Percentiles rank a stretch among this genome's conserved stretches.
Conservation (phyloP, 208 protist genomes). For the Trypanosoma avium region DNA sequence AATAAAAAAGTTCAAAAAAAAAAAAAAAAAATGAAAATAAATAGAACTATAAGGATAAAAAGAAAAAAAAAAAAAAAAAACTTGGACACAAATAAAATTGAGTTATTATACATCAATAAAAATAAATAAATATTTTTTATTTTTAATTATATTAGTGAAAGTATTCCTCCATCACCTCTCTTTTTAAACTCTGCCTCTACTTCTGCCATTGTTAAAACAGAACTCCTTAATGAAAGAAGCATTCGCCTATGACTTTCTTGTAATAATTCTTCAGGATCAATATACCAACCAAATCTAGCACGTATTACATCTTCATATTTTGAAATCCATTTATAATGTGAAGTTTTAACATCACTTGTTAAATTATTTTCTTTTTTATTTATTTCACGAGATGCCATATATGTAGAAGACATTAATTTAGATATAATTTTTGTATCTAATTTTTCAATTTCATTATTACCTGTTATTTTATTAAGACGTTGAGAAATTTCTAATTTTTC, state of each 20-base stretch:
- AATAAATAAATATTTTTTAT: neutral
- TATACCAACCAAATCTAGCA: slow-evolving; percentile 74
- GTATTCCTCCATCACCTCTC: slow-evolving; percentile 12
- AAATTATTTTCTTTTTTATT: too few species aligned
- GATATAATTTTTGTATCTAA: neutral
- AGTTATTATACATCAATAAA: neutral
- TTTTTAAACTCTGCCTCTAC: slow-evolving; percentile 63
- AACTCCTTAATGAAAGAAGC: slow-evolving; percentile 51
- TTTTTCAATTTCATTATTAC: neutral
- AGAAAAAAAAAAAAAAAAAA: slow-evolving; percentile 11
- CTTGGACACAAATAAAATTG: neutral
- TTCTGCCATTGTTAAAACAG: slow-evolving; percentile 64
- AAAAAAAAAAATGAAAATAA: slow-evolving; percentile 15
- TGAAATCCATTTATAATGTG: slow-evolving; percentile 7
- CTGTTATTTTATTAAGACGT: neutral
- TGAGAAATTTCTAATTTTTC: neutral
- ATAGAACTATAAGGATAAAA: too few species aligned
- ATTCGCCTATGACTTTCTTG: slow-evolving; percentile 74
- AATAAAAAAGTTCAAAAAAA: slow-evolving; percentile 7
- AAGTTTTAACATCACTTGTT: too few species aligned
- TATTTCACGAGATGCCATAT: too few species aligned
- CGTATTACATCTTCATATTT: slow-evolving; percentile 32
- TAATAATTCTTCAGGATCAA: slow-evolving; percentile 71
- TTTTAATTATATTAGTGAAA: neutral
- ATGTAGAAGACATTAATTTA: too few species aligned